Evolutionary conservation across 2,329 filamentous ascomycete genomes (phyloP), one percentile per base, ranked within the genome.

Genomic region (Xylaria sp.): DNA sequence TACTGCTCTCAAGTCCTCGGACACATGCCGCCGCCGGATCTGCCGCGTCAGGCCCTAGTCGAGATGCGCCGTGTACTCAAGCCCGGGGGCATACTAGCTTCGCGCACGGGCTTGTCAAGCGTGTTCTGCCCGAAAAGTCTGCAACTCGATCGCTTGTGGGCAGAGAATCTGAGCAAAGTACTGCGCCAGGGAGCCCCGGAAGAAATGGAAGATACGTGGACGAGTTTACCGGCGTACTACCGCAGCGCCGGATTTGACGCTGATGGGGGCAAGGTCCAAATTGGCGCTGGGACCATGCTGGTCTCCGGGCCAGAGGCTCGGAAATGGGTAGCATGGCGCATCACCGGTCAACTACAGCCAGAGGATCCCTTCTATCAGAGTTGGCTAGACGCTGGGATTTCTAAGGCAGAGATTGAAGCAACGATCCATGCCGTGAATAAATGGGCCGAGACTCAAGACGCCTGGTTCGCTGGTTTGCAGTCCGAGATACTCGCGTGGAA

Each of bases 11-110:
- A 84, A 69, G 74, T 84, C 1, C 76, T 85, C 15, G 77, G 77
- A 5, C 81, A 84, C 61, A 69, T 84, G 15, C 73, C 77, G 9
- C 71, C 74, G 6, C 78, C 77, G 0, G 70, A 76, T 1, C 66
- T 72, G 15, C 57, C 72, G 68, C 5, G 62, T 61, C 72, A 47
- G 2, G 80, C 81, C 1, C 65, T 83, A 42, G 61, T 64, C 7
- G 82, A 84, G 73, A 81, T 83, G 77, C 69, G 79, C 2, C 77
- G 83, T 0, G 80, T 84, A 5, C 76, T 82, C 1, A 81, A 78
- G 66, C 76, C 79, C 0, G 82, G 82, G 1, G 83, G 82, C 0
- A 67, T 82, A 1, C 68, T 84, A 1, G 79, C 79, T 2, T 73
- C 78, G 11, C 73, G 79, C 39, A 75, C 76, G 57, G 76, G 1